Evolutionary conservation across 179 eudicot species (phyloP).

Genomic region (Heliamphora ciliata): DNA sequence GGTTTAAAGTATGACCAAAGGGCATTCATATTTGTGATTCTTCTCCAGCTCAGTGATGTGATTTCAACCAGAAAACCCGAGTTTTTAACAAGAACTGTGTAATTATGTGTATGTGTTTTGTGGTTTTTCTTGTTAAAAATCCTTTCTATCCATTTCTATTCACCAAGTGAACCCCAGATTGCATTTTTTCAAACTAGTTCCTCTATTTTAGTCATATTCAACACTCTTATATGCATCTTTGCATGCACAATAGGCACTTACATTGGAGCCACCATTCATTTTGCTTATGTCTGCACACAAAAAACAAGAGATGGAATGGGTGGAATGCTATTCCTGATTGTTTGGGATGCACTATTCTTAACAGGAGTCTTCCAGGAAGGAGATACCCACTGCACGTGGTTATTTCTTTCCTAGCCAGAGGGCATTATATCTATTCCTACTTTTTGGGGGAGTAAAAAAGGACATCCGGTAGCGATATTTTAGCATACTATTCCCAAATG

Average conservation of each 20-base stretch:
- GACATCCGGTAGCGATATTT: background rate
- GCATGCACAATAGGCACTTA: background rate
- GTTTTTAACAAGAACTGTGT: background rate
- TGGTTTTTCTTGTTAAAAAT: background rate
- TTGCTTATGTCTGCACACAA: background rate
- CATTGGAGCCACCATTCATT: constrained; percentile 1
- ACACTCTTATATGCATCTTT: background rate
- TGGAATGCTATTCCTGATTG: background rate
- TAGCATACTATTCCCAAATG: background rate
- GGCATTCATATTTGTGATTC: background rate
- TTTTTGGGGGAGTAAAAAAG: background rate
- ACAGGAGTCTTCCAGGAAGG: background rate
- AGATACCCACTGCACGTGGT: background rate
- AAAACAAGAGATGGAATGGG: background rate
- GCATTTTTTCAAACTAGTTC: background rate
- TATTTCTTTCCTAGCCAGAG: background rate
- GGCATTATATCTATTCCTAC: background rate
- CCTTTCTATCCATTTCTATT: background rate
- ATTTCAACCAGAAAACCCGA: background rate
- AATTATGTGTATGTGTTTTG: background rate
- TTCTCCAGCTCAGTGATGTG: background rate
- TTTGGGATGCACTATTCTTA: background rate
- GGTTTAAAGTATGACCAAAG: background rate
- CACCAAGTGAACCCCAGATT: background rate
- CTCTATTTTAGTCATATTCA: background rate